A percentile compares a stretch with the other conserved stretches of the same genome.
phyloP scores from a whole-genome alignment of 345 rosid genomes.

The Carallia pectinifolia region DNA sequence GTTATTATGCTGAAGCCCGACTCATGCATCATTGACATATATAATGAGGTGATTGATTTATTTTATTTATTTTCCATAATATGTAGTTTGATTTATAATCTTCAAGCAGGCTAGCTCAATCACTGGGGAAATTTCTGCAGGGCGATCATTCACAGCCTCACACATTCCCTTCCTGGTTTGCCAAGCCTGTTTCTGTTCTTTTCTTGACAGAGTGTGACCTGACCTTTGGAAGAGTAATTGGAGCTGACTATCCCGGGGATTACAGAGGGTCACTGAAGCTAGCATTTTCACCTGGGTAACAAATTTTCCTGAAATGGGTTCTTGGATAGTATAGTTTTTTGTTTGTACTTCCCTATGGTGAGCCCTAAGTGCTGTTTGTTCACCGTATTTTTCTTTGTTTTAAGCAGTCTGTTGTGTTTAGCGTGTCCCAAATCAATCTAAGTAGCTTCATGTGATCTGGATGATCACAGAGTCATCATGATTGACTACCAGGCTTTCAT shows the following conservation, averaged over 20 bases:
- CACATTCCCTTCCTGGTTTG: conserved; percentile 71
- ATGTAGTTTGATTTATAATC: background rate
- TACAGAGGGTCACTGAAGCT: conserved; percentile 82
- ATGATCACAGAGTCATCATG: too few relatives aligned
- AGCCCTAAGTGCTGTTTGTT: too few relatives aligned
- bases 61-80: conserved; percentile 5
- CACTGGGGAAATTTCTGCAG: conserved; percentile 32
- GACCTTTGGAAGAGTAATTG: conserved; percentile 70
- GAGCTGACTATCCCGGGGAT: conserved; percentile 64
- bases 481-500: too few relatives aligned
- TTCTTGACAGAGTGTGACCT: conserved; percentile 79
- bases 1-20: conserved; percentile 70
- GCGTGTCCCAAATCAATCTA: too few relatives aligned
- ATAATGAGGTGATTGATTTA: conserved; percentile 54
- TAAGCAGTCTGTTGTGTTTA: too few relatives aligned
- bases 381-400: too few relatives aligned
- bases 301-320: background rate
- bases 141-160: conserved; percentile 93
- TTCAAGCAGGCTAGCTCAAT: conserved; percentile 7
- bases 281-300: conserved; percentile 81
- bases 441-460: too few relatives aligned
- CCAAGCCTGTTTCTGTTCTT: conserved; percentile 65
- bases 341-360: too few relatives aligned
- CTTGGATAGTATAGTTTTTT: too few relatives aligned
- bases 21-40: conserved; percentile 79